These are phyloP conservation scores for Termitomyces sp. DNA, from an alignment of 768 basidiomycete genomes.

Conservation along the genomic window DNA sequence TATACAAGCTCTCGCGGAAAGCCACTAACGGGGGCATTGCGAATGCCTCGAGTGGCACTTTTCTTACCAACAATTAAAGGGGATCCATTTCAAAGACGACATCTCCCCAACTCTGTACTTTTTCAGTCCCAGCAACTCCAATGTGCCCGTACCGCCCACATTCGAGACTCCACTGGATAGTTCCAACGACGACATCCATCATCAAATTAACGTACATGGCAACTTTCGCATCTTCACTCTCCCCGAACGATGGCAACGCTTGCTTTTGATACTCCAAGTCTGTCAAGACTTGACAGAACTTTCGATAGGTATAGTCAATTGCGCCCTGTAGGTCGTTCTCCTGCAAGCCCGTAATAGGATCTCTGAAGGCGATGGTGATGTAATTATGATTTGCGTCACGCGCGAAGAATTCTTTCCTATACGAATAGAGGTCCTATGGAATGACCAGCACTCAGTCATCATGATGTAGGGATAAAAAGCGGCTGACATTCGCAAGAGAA, in stretches of 20 bases:
- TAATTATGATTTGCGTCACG: conserved; percentile 8
- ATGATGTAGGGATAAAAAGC: no score
- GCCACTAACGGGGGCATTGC: no score
- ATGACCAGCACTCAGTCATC: no score
- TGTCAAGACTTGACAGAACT: neutral
- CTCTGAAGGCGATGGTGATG: neutral
- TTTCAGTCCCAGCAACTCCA: no score
- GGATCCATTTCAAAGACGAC: no score
- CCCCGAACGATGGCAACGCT: neutral
- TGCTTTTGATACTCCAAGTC: neutral
- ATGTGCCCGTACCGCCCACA: conserved; percentile 3
- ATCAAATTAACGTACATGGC: neutral
- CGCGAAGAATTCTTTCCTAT: conserved; percentile 2
- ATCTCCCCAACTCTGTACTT: no score
- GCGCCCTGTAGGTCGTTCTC: conserved; percentile 2
- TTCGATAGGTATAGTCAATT: conserved; percentile 2
- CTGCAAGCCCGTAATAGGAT: neutral
- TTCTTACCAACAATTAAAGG: no score
- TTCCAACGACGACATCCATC: conserved; percentile 7
- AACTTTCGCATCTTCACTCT: neutral
- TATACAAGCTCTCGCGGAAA: no score
- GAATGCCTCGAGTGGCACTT: no score
- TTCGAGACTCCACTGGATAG: conserved; percentile 7
- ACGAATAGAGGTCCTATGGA: neutral
- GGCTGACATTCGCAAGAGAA: neutral